These are phyloP conservation scores for Hygrophorus pudorinus DNA, from an alignment of 768 basidiomycete genomes.

Conservation along the genomic window DNA sequence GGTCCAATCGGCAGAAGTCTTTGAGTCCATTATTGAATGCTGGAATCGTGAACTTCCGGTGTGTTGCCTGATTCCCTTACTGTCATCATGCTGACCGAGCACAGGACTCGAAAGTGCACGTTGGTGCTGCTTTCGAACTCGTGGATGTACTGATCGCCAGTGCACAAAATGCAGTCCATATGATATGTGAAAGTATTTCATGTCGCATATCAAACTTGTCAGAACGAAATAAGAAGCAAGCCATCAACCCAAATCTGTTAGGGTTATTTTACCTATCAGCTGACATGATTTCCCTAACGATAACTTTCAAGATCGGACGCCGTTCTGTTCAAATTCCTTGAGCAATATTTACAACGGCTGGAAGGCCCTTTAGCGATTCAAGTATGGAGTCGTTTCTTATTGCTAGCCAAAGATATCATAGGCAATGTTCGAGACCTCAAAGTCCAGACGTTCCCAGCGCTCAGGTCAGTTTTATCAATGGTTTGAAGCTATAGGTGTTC, in stretches of 20 bases:
- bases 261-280: slow-evolving; percentile 15
- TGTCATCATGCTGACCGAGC: background rate
- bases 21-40: slow-evolving; percentile 75
- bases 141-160: slow-evolving; percentile 76
- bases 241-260: slow-evolving; percentile 59
- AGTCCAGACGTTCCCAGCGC: slow-evolving; percentile 55
- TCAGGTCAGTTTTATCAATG: slow-evolving; percentile 43
- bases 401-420: slow-evolving; percentile 71
- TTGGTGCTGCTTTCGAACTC: slow-evolving; percentile 64
- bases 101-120: slow-evolving; percentile 28
- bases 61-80: slow-evolving; percentile 18
- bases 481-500: slow-evolving; percentile 42
- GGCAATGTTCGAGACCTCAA: slow-evolving; percentile 59
- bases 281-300: slow-evolving; percentile 1
- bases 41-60: slow-evolving; percentile 58
- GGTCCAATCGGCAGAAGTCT: slow-evolving; percentile 65
- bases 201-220: slow-evolving; percentile 43
- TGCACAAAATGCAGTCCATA: slow-evolving; percentile 79
- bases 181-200: slow-evolving; percentile 78
- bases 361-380: slow-evolving; percentile 91
- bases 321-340: slow-evolving; percentile 76
- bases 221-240: slow-evolving; percentile 52
- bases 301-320: slow-evolving; percentile 46
- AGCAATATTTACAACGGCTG: slow-evolving; percentile 70
- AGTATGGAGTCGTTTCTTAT: slow-evolving; percentile 77